These are phyloP conservation scores for Eremochloa ophiuroides DNA, from an alignment of 176 grass and related monocot genomes.

Conservation along the genomic window DNA sequence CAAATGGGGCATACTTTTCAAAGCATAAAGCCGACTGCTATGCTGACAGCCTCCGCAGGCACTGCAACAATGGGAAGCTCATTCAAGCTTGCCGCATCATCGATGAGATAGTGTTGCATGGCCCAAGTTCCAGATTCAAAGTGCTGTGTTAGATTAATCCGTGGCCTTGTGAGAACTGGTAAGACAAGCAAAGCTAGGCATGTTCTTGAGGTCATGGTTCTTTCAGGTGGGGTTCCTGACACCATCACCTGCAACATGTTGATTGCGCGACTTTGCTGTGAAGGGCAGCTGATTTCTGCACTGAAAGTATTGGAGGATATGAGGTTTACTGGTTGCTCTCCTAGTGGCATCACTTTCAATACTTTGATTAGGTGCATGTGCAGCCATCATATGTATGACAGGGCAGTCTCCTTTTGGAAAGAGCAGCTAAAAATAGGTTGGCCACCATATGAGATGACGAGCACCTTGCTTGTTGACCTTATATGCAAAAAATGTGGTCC, in stretches of 20 bases:
- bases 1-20: conserved; percentile 11
- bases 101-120: conserved; percentile 62
- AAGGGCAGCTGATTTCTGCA: conserved; percentile 45
- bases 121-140: conserved; percentile 54
- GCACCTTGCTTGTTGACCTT: conserved; percentile 66
- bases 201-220: conserved; percentile 55
- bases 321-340: conserved; percentile 53
- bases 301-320: conserved; percentile 46
- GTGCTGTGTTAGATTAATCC: conserved; percentile 53
- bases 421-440: conserved; percentile 56
- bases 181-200: conserved; percentile 47
- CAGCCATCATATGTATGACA: conserved; percentile 41
- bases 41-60: conserved; percentile 35
- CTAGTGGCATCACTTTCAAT: conserved; percentile 66
- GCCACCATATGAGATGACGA: conserved; percentile 60
- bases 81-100: conserved; percentile 50
- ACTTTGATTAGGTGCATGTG: conserved; percentile 79
- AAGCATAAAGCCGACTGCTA: conserved; percentile 45
- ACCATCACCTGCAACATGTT: conserved; percentile 75
- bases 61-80: conserved; percentile 61
- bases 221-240: conserved; percentile 64
- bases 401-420: conserved; percentile 66
- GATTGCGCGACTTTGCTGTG: conserved; percentile 49
- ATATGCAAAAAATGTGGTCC: conserved; percentile 61
- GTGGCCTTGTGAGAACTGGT: conserved; percentile 53